Evolutionary conservation across 2,329 filamentous ascomycete species (phyloP).

Genomic region (Ophiostoma sp.): DNA sequence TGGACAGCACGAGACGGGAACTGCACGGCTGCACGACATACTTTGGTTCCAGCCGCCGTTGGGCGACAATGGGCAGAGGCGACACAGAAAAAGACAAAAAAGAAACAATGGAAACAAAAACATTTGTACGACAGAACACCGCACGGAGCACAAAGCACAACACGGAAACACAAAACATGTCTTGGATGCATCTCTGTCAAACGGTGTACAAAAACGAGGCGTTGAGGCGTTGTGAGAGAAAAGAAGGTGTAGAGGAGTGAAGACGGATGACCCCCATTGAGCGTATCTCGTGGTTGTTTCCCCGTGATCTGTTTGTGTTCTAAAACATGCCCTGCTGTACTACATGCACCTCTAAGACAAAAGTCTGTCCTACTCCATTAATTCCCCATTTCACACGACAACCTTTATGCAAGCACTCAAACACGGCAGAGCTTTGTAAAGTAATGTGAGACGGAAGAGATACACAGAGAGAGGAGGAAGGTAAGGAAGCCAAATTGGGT

Average conservation of each 20-base stretch:
- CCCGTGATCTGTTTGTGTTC: neutral
- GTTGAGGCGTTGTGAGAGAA: neutral
- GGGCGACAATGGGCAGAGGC: neutral
- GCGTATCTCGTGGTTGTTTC: neutral
- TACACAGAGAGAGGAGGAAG: neutral
- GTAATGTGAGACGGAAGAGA: neutral
- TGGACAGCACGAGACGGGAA: neutral
- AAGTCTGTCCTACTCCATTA: neutral
- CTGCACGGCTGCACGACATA: neutral
- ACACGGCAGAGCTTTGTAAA: neutral
- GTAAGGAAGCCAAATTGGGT: neutral
- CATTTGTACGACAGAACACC: neutral
- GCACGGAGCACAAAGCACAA: neutral
- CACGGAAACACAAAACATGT: neutral
- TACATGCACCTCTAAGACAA: neutral
- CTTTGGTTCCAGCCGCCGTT: neutral
- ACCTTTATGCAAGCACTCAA: slow-evolving; percentile 1
- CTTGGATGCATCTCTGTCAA: slow-evolving; percentile 11
- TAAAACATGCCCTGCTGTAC: neutral
- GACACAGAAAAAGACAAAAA: neutral
- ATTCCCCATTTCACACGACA: neutral
- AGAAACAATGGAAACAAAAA: neutral
- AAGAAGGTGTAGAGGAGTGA: neutral
- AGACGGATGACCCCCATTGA: neutral
- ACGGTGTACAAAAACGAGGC: neutral